Evolutionary conservation across 2,329 filamentous ascomycete species (phyloP).

Genomic region (Cladosporium sp.): DNA sequence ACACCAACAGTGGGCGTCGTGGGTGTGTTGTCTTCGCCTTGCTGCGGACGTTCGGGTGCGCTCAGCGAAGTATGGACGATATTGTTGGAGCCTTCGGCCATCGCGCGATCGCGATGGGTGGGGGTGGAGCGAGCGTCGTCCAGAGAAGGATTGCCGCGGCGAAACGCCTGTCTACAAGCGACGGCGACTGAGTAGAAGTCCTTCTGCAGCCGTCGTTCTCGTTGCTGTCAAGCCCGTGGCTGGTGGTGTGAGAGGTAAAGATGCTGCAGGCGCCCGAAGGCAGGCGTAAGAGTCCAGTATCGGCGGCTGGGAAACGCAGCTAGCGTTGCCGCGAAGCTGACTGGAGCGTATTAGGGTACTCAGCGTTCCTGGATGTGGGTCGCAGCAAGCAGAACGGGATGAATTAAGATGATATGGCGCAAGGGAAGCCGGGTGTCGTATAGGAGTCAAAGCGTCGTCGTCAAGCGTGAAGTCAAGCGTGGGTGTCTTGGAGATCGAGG

Average conservation of each 20-base stretch:
- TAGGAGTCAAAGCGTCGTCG: background rate
- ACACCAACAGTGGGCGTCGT: constrained; percentile 49
- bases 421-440: background rate
- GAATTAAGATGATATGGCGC: background rate
- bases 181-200: background rate
- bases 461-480: background rate
- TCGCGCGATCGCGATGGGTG: constrained; percentile 4
- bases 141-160: background rate
- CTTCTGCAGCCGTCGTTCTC: background rate
- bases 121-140: constrained; percentile 5
- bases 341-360: constrained; percentile 3
- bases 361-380: constrained; percentile 6
- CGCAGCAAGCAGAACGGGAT: background rate
- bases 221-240: background rate
- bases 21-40: constrained; percentile 53
- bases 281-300: constrained; percentile 7
- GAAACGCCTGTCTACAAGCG: background rate
- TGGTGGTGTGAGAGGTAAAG: background rate
- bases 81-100: constrained; percentile 20
- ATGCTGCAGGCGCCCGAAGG: constrained; percentile 11
- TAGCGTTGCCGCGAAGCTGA: constrained; percentile 5
- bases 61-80: constrained; percentile 55
- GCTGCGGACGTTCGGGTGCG: constrained; percentile 39
- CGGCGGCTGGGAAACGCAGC: constrained; percentile 10
- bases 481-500: background rate